Evolutionary conservation across 345 rosid genomes (phyloP), one percentile per base, ranked within the genome.

Genomic region (Microcos paniculata): DNA sequence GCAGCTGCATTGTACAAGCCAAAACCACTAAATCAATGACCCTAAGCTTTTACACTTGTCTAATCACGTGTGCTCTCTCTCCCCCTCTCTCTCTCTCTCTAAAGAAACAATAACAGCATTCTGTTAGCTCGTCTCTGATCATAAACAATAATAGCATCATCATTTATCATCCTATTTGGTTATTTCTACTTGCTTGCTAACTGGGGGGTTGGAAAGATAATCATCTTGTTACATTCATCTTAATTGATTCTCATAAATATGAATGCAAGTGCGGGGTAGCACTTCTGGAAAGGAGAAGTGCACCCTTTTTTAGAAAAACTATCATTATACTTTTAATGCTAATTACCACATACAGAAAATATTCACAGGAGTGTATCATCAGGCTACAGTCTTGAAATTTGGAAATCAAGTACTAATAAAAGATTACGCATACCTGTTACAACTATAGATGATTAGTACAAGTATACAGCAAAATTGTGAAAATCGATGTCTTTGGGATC

Each of bases 371-470:
- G 48, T 30, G 19, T 14, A 74, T n/a, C 43, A 45, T 6, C 66
- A 18, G 30, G 42, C 33, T 42, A 72, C 42, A 45, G 16, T n/a
- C 16, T 48, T 8, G 57, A 59, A 31, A 13, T 38, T 23, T n/a
- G 21, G 62, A 48, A 24, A 48, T 48, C 42, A 48, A 48, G 48
- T 26, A 11, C 10, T 69, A 26, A 9, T 15, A 24, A n/a, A n/a
- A 28, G 58, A 19, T 35, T 35, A 16, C 55, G 15, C 58, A 28
- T 28, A 49, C 43, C 58, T 26, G 57, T 68, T 69, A 49, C 58
- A 74, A 74, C 43, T 51, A 49, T 28, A 71, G 46, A 43, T 21
- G 26, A 71, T 71, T 56, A 56, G 64, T 23, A 55, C 35, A 56
- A 14, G 21, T 38, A 71, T 38, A 40, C 51, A 71, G 8, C 21